Conservation (phyloP, 352 stramenopile species). For the Phytophthora aleatoria region DNA sequence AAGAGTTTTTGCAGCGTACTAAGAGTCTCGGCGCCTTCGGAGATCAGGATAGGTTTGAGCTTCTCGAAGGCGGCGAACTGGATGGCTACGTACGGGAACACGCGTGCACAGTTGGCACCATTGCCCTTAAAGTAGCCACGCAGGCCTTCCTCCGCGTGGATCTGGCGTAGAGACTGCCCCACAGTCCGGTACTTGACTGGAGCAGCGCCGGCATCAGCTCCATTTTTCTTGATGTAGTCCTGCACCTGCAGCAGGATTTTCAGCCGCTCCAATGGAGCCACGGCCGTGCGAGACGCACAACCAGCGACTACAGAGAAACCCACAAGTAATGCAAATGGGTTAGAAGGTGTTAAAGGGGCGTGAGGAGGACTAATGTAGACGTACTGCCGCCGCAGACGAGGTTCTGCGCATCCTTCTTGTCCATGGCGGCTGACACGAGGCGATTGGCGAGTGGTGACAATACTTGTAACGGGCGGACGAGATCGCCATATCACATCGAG, state of each 20-base stretch:
- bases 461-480: constrained; percentile 14
- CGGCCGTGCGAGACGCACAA: constrained; percentile 68
- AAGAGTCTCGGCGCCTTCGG: constrained; percentile 43
- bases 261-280: constrained; percentile 74
- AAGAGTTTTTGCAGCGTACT: constrained; percentile 58
- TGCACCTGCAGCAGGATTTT: constrained; percentile 87
- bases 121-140: constrained; percentile 80
- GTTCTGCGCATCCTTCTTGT: constrained; percentile 58
- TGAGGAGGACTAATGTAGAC: constrained; percentile 18
- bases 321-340: background rate
- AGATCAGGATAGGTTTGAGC: constrained; percentile 55
- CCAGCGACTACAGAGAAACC: constrained; percentile 51
- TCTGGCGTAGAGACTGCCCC: constrained; percentile 60
- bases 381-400: constrained; percentile 77
- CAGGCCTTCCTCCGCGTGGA: constrained; percentile 63
- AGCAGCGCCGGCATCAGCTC: background rate
- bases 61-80: constrained; percentile 77
- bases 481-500: background rate
- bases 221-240: constrained; percentile 52
- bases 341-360: background rate
- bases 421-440: constrained; percentile 24
- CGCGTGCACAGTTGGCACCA: constrained; percentile 78
- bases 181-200: constrained; percentile 62
- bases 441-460: constrained; percentile 26
- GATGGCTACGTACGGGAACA: constrained; percentile 82